Conservation (phyloP, 306 rosid genomes). For the Cucurbita pepo region DNA sequence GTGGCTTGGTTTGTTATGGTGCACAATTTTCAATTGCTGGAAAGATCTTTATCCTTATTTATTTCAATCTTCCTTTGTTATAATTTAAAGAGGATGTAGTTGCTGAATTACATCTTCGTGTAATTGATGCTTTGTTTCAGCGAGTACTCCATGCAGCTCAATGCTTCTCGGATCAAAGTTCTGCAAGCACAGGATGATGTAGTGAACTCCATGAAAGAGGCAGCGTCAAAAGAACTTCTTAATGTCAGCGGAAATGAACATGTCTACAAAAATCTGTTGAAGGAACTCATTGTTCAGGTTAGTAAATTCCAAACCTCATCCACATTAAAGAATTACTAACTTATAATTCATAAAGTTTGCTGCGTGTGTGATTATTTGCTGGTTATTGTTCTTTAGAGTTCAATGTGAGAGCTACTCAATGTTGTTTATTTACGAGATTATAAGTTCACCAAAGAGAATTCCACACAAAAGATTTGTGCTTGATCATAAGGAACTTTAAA, state of each 20-base stretch:
- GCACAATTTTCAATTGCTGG: background rate
- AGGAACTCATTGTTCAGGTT: slow-evolving; percentile 87
- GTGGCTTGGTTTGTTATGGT: background rate
- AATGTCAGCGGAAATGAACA: slow-evolving; percentile 46
- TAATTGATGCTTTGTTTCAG: slow-evolving; percentile 25
- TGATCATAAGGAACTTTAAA: background rate
- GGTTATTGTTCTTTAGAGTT: background rate
- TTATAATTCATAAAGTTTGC: background rate
- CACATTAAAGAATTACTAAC: background rate
- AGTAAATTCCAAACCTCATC: background rate
- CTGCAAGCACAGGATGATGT: slow-evolving; percentile 96
- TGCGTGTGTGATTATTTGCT: background rate
- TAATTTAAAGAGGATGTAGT: background rate
- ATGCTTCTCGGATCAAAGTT: slow-evolving; percentile 43
- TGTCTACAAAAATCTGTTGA: slow-evolving; percentile 43
- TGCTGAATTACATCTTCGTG: background rate
- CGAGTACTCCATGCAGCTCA: slow-evolving; percentile 86
- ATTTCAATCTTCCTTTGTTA: background rate
- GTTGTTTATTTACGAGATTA: background rate
- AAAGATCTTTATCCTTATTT: background rate
- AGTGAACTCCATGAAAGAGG: slow-evolving; percentile 72
- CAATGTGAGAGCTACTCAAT: slow-evolving; percentile 33
- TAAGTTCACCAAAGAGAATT: background rate
- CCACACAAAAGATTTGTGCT: background rate
- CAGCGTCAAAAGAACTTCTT: slow-evolving; percentile 63